These are phyloP conservation scores for Paraphaeosphaeria sporulosa DNA, from an alignment of 2,329 filamentous ascomycete species.

Conservation along the genomic window DNA sequence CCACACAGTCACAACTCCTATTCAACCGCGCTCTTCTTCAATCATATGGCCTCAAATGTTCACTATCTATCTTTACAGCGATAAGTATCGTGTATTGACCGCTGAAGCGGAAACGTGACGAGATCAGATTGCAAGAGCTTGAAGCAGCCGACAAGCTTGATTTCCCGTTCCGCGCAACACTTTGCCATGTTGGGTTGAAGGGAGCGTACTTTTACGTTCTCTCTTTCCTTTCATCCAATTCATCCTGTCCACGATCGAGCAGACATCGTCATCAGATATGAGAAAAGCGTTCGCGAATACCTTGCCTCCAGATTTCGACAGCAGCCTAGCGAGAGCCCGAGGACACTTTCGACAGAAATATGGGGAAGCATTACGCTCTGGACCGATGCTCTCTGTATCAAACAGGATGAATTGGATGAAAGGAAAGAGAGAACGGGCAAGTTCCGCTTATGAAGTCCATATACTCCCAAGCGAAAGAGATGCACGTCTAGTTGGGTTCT, in stretches of 20 bases:
- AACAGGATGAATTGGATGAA: constrained; percentile 3
- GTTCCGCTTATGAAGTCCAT: constrained; percentile 18
- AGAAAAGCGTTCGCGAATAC: neutral
- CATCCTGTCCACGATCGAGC: neutral
- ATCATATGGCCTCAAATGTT: too few relatives aligned
- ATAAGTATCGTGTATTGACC: constrained; percentile 7
- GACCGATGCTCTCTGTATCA: constrained; percentile 14
- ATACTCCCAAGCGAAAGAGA: constrained; percentile 12
- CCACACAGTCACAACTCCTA: neutral
- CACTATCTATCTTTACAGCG: neutral
- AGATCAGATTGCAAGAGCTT: constrained; percentile 8
- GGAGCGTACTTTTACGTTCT: constrained; percentile 6
- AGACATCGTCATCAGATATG: constrained; percentile 3
- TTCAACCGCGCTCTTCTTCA: neutral
- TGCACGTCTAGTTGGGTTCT: constrained; percentile 18
- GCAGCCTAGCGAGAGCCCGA: constrained; percentile 1
- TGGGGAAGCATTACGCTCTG: constrained; percentile 11
- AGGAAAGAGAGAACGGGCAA: constrained; percentile 12
- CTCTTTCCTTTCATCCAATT: constrained; percentile 9
- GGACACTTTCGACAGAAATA: constrained; percentile 10
- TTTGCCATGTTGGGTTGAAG: constrained; percentile 3
- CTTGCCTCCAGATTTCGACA: constrained; percentile 5
- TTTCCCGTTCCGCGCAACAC: neutral
- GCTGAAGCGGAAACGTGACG: neutral
- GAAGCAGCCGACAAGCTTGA: neutral